Conservation (phyloP, 345 rosid genomes). For the Lepidium aucheri region DNA sequence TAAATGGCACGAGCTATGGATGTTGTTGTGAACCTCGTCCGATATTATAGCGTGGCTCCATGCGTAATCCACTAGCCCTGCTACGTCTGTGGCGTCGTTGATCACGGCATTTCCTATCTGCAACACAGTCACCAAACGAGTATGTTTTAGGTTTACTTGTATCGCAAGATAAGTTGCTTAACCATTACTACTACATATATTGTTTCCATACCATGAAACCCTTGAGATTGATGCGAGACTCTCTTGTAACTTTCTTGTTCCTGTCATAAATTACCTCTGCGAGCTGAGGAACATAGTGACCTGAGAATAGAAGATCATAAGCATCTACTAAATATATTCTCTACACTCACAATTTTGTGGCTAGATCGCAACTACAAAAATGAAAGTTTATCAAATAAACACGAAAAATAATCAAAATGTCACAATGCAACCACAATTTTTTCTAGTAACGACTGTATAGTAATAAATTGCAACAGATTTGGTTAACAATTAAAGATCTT, state of each 20-base stretch:
- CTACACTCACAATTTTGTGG: too few species aligned
- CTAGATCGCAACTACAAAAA: too few species aligned
- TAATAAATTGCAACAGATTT: too few species aligned
- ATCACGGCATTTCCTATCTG: constrained; percentile 78
- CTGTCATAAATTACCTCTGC: constrained; percentile 53
- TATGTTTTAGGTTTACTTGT: neutral
- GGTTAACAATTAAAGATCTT: too few species aligned
- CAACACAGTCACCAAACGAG: neutral
- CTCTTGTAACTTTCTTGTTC: constrained; percentile 32
- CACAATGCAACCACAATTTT: too few species aligned
- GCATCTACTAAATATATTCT: neutral
- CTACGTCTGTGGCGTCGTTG: constrained; percentile 44
- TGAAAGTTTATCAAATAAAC: too few species aligned
- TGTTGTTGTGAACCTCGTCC: constrained; percentile 40
- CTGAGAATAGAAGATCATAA: constrained; percentile 18
- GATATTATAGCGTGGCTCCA: constrained; percentile 77
- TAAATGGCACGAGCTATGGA: constrained; percentile 40
- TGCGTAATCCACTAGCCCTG: constrained; percentile 57
- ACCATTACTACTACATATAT: neutral
- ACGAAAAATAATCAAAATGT: too few species aligned
- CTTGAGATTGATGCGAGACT: constrained; percentile 51
- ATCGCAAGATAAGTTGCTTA: neutral
- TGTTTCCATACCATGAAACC: constrained; percentile 54
- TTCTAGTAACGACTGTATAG: too few species aligned
- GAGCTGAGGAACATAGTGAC: constrained; percentile 84